phyloP scores from a whole-genome alignment of 345 rosid genomes.

The Viola odorata region DNA sequence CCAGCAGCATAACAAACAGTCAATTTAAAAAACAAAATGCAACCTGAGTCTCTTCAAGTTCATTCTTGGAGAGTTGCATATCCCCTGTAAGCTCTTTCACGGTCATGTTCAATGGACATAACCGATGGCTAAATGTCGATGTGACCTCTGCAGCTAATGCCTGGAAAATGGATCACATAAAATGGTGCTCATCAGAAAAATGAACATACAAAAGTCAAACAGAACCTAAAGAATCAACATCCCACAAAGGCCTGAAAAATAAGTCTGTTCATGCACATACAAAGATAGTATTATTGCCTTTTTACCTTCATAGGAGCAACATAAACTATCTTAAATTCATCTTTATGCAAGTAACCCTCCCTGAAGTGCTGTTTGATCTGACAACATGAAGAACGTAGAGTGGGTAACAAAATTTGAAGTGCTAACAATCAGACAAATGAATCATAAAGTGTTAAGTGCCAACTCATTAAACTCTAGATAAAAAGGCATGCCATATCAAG shows the following conservation, averaged over 20 bases:
- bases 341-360: slow-evolving; percentile 91
- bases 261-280: no score
- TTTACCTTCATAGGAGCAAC: slow-evolving; percentile 99
- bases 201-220: slow-evolving; percentile 5
- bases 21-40: slow-evolving; percentile 11
- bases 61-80: slow-evolving; percentile 90
- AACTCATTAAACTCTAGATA: no score
- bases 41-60: slow-evolving; percentile 97
- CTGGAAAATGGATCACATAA: slow-evolving; percentile 27
- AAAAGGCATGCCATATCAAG: no score
- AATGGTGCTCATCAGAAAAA: no score
- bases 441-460: no score
- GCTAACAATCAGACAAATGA: no score
- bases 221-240: no score
- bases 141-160: slow-evolving; percentile 99
- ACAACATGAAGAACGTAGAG: no score
- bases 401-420: no score
- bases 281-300: not conserved
- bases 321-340: slow-evolving; percentile 94
- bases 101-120: slow-evolving; percentile 78
- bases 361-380: slow-evolving; percentile 94
- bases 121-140: slow-evolving; percentile 79
- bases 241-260: not conserved
- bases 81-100: slow-evolving; percentile 99
- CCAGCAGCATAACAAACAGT: slow-evolving; percentile 11